These are phyloP conservation scores for Exophiala dermatitidis DNA, from an alignment of 2,329 filamentous ascomycete species.

Conservation along the genomic window DNA sequence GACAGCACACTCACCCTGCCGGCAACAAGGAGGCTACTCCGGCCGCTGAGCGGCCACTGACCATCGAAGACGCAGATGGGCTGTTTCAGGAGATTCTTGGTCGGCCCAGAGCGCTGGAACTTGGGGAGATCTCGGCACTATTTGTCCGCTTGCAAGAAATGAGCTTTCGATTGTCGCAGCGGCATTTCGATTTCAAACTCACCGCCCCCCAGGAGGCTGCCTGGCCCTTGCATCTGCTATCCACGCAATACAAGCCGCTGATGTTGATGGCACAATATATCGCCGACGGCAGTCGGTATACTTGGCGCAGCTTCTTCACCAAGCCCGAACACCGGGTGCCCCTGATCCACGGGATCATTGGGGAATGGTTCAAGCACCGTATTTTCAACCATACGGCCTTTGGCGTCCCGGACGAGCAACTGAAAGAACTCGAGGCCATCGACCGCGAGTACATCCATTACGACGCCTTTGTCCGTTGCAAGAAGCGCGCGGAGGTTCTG, in stretches of 20 bases:
- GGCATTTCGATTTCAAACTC: constrained; percentile 19
- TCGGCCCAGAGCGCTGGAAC: constrained; percentile 5
- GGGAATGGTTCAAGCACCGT: constrained; percentile 17
- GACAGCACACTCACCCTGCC: too few relatives aligned
- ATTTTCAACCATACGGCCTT: constrained; percentile 24
- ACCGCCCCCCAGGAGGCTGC: constrained; percentile 7
- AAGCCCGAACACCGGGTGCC: constrained; percentile 13
- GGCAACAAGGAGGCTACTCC: too few relatives aligned
- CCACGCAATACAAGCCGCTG: constrained; percentile 6
- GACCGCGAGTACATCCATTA: constrained; percentile 21
- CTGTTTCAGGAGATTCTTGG: background rate
- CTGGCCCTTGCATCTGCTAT: constrained; percentile 18
- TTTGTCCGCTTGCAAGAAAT: constrained; percentile 18
- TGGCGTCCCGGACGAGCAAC: constrained; percentile 3
- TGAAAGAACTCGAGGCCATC: constrained; percentile 13
- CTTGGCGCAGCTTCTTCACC: constrained; percentile 25
- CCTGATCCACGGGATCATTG: constrained; percentile 21
- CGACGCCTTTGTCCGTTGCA: constrained; percentile 21
- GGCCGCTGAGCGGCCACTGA: too few relatives aligned
- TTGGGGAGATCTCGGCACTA: constrained; percentile 14
- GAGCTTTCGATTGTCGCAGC: constrained; percentile 8
- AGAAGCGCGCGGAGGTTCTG: constrained; percentile 12
- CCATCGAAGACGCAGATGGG: background rate
- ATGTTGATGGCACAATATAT: constrained; percentile 12
- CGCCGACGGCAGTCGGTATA: constrained; percentile 13